A percentile compares a stretch with the other conserved stretches of the same genome.
Conservation (phyloP, 1,284 basidiomycete genomes). For the Ustilago hordei region DNA sequence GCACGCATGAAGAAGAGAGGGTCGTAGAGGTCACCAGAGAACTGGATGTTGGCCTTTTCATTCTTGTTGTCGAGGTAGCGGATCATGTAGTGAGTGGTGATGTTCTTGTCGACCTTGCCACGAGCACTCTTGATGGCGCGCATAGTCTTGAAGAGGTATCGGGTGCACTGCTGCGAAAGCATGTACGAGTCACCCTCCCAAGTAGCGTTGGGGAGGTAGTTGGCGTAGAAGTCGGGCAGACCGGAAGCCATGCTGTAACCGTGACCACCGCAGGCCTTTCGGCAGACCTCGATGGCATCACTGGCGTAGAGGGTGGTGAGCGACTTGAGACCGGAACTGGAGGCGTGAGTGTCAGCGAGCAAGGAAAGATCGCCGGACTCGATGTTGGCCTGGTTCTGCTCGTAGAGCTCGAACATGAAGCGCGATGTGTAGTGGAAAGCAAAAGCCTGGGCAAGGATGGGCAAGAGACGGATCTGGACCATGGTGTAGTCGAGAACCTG, state of each 20-base stretch:
- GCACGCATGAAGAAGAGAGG: constrained; percentile 68
- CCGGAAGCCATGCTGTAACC: constrained; percentile 68
- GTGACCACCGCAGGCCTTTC: constrained; percentile 70
- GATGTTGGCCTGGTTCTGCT: constrained; percentile 67
- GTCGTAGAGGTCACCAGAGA: constrained; percentile 61
- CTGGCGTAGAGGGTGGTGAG: constrained; percentile 69
- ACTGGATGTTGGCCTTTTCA: constrained; percentile 59
- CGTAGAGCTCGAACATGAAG: constrained; percentile 70
- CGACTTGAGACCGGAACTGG: constrained; percentile 69
- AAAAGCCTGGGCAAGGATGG: constrained; percentile 70
- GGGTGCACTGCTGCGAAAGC: constrained; percentile 70
- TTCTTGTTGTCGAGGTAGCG: constrained; percentile 67
- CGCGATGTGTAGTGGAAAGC: constrained; percentile 70
- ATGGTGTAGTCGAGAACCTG: constrained; percentile 71
- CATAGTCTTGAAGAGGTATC: constrained; percentile 70
- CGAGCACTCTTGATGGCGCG: constrained; percentile 57
- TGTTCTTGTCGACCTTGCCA: constrained; percentile 58
- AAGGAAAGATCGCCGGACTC: constrained; percentile 68
- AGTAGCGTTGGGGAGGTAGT: constrained; percentile 66
- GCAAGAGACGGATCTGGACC: constrained; percentile 70
- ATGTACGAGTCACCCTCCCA: constrained; percentile 71
- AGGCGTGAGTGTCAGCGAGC: constrained; percentile 70
- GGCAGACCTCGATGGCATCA: constrained; percentile 70
- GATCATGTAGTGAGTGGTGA: constrained; percentile 68
- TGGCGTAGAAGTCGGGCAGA: constrained; percentile 61